Conservation (phyloP, 306 rosid genomes). For the Ochetophila trinervis region DNA sequence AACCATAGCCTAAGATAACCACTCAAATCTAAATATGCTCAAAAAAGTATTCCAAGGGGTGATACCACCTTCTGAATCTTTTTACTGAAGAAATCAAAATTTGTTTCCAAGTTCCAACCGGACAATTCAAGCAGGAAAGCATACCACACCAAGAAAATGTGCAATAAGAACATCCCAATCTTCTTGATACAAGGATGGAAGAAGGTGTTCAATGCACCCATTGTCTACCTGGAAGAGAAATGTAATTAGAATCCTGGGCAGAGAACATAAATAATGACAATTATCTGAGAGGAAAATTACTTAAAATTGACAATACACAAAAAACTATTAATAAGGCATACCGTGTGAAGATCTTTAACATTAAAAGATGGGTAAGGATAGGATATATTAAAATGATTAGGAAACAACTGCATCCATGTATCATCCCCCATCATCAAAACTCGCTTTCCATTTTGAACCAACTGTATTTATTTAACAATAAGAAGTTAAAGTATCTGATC, state of each 20-base stretch:
- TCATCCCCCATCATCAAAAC: slow-evolving; percentile 99
- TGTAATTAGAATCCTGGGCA: slow-evolving; percentile 5
- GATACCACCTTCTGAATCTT: background rate
- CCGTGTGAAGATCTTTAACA: slow-evolving; percentile 94
- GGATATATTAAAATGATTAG: slow-evolving; percentile 72
- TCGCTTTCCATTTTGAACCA: slow-evolving; percentile 84
- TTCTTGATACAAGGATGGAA: slow-evolving; percentile 73
- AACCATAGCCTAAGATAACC: background rate
- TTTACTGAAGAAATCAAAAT: slow-evolving; percentile 4
- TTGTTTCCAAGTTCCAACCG: background rate
- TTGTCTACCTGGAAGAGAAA: slow-evolving; percentile 72
- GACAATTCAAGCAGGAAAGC: slow-evolving; percentile 18
- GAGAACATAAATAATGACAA: slow-evolving; percentile 15
- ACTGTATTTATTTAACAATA: slow-evolving; percentile 40
- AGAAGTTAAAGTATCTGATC: background rate
- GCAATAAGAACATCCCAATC: slow-evolving; percentile 98
- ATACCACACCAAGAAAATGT: slow-evolving; percentile 99
- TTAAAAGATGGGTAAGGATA: slow-evolving; percentile 92
- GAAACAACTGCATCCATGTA: slow-evolving; percentile 97
- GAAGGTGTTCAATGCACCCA: slow-evolving; percentile 86
- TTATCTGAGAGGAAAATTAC: slow-evolving; percentile 16
- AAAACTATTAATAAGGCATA: slow-evolving; percentile 30
- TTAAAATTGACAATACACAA: slow-evolving; percentile 6
- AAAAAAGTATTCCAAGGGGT: background rate
- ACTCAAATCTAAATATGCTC: background rate